Evolutionary conservation across 805 yeast genomes (phyloP), one percentile per base, ranked within the genome.

Genomic region (Candida pini): DNA sequence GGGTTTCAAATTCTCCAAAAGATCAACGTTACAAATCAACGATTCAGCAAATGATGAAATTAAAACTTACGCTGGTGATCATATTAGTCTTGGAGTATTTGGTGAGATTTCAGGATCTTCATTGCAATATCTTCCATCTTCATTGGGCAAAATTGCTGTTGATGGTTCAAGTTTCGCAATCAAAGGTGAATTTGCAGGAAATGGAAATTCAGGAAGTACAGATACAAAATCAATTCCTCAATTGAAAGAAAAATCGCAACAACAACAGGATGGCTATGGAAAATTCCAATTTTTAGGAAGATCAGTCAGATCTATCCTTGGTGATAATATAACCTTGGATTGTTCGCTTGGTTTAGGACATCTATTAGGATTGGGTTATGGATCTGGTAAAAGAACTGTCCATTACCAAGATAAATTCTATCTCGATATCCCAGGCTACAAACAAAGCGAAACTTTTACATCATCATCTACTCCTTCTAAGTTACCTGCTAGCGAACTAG

Each of bases 361-460:
- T 36, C 62, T 85, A 19, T 59, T 64, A 38, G 63, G 73, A 35
- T 51, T 69, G 14, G 39, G 53, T 4, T 39, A 45, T 34, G 16
- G 44, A 61, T 35, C 45, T 6, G 39, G 39, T 13, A 29, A 29
- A 18, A 24, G 20, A 19, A 49, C 57, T 5, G 60, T 84, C 2
- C 89, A 83, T 49, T 51, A 80, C 20, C 71, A 80, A 52, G 98
- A 90, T 56, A 71, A 84, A 44, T 90, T 89, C 54, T 85, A 79
- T 50, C 65, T 84, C 29, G 95, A 39, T 13, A 43, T 54, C 16
- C 39, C 54, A 12, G 59, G 58, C 3, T 38, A 21, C 31, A 30
- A 26, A 9, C 8, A 14, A 4, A 13, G 8, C 20, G 18, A 23
- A 18, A 12, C 17, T 15, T 14, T 6, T 18, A 16, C 34, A 9